Base-by-base conservation (phyloP, 2,329 filamentous ascomycete species). In the Sclerotinia nivalis region DNA sequence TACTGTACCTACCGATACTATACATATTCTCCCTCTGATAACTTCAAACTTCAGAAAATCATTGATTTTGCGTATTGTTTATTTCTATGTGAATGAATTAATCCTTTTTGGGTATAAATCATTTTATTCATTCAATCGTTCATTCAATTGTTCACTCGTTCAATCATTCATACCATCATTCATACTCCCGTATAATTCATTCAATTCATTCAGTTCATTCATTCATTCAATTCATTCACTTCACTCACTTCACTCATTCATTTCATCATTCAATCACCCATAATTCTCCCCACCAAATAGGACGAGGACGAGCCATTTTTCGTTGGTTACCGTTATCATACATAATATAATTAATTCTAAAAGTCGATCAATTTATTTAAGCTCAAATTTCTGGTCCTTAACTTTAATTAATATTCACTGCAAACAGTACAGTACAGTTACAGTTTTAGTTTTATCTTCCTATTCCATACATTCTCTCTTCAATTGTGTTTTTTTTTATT, bases 391-490 rank as follows among this genome's bases (percentile, higher is more conserved):
- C 52, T 66, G 13, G 8, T 66, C 56, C 59, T 67, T 59, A 34
- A 56, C 50, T 70, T 70, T 59, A 67, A 70, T 70, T 68, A 55
- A 37, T 58, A 45, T 68, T 69, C 68, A 37, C 55, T 70, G 68
- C 67, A 69, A 65, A 56, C 67, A 56, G 59, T n/a, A 61, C 61
- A 52, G 20, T 49, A 28, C 28, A 50, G 34, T 50, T 47, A 20
- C 45, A 64, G 28, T 49, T 59, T 40, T 40, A 49, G 47, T 40
- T 15, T n/a, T 47, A 64, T 50, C 31, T 47, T 49, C 40, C 28
- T n/a, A 40, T 31, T 40, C 18, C 40, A 47, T 56, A 49, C 59
- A 37, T 70, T 70, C 62, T 59, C 62, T 59, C 50, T 67, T 60
- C 62, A 28, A 34, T 56, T 50, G 49, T 66, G 34, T 34, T 28